Evolutionary conservation across 148 eudicot species (phyloP).

Genomic region (Hydrangea macrophylla): DNA sequence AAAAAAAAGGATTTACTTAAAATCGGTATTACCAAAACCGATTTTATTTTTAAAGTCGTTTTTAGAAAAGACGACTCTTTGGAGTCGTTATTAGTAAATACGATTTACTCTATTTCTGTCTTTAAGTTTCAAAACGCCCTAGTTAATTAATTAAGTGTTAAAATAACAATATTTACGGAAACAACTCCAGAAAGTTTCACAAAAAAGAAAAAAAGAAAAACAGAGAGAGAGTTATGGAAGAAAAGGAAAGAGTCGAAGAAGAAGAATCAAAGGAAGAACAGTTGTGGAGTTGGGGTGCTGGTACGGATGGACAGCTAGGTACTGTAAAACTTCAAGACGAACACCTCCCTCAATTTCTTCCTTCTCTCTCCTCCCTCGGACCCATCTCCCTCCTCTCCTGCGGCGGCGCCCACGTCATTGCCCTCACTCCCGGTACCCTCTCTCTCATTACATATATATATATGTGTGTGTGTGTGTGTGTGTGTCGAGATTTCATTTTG

Average conservation of each 20-base stretch:
- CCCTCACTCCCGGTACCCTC: constrained; percentile 53
- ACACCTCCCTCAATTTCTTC: constrained; percentile 51
- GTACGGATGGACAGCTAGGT: constrained; percentile 86
- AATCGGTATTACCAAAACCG: too few relatives aligned
- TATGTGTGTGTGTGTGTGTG: background rate
- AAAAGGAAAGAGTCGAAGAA: constrained; percentile 14
- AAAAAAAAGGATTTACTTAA: too few relatives aligned
- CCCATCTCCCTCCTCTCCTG: constrained; percentile 60
- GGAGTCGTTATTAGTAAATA: too few relatives aligned
- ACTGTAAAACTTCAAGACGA: constrained; percentile 62
- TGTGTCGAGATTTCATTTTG: background rate
- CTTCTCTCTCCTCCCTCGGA: constrained; percentile 30
- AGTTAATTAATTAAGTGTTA: too few relatives aligned
- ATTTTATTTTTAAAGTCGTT: too few relatives aligned
- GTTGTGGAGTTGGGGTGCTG: constrained; percentile 98
- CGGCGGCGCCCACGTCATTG: constrained; percentile 94
- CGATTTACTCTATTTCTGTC: too few relatives aligned
- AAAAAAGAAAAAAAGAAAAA: background rate
- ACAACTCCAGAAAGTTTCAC: background rate
- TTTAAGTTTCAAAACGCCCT: too few relatives aligned
- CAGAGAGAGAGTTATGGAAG: constrained; percentile 4
- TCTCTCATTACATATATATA: background rate
- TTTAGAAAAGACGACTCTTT: too few relatives aligned
- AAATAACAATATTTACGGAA: too few relatives aligned
- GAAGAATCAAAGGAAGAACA: constrained; percentile 19